These are phyloP conservation scores for grape (Vitis vinifera) DNA, from an alignment of 164 flowering plant species.

Conservation along the genomic window ASM3070453v1 NC_081806.1:2480501-2481000, in stretches of 20 bases:
- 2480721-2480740: neutral
- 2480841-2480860: too few species aligned
- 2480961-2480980: too few species aligned
- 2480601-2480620: constrained; percentile 54
- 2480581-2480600: neutral
- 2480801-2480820: neutral
- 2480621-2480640: constrained; percentile 58
- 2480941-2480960: too few species aligned
- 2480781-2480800: neutral
- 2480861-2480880: too few species aligned
- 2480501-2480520: constrained; percentile 2
- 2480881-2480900: neutral
- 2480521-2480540: constrained; percentile 8
- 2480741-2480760: neutral
- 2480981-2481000: too few species aligned
- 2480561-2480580: neutral
- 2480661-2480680: constrained; percentile 54
- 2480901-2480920: neutral
- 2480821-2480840: too few species aligned
- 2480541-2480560: neutral
- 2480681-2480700: constrained; percentile 57
- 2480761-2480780: neutral
- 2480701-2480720: constrained; percentile 13
- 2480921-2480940: too few species aligned
- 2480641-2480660: constrained; percentile 51